A percentile compares a stretch with the other conserved stretches of the same genome.
These are phyloP conservation scores for Solanum ahanhuiri DNA, from an alignment of 257 asterid species.

Conservation along the genomic window DNA sequence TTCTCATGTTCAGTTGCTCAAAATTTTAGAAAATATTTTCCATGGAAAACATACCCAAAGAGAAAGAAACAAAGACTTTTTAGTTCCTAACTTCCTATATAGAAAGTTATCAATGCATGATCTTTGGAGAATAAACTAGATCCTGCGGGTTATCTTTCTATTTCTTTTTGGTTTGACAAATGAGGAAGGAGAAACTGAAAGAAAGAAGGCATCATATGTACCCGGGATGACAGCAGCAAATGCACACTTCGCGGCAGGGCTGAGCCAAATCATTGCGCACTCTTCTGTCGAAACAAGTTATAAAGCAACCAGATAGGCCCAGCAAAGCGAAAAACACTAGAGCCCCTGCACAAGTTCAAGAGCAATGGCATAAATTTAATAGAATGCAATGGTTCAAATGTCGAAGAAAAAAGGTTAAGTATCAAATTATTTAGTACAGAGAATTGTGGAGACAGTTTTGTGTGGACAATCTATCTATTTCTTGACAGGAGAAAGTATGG, in stretches of 20 bases:
- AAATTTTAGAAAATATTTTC: background rate
- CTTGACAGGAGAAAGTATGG: background rate
- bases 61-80: background rate
- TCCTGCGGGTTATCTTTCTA: background rate
- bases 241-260: constrained; percentile 91
- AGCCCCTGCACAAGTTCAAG: constrained; percentile 52
- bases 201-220: constrained; percentile 10
- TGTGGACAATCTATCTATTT: background rate
- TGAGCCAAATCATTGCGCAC: constrained; percentile 93
- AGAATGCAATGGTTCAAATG: background rate
- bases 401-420: background rate
- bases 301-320: constrained; percentile 88
- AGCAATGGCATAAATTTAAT: background rate
- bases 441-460: background rate
- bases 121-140: background rate
- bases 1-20: background rate
- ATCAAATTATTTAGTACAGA: background rate
- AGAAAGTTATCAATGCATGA: background rate
- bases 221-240: constrained; percentile 98
- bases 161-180: background rate
- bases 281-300: constrained; percentile 89
- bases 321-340: constrained; percentile 73
- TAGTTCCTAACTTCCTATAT: background rate
- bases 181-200: background rate
- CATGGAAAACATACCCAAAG: background rate